Percentiles rank a stretch among this genome's conserved stretches.
Evolutionary conservation across 208 protist species (phyloP).

Genomic region (Crithidia acanthocephali): DNA sequence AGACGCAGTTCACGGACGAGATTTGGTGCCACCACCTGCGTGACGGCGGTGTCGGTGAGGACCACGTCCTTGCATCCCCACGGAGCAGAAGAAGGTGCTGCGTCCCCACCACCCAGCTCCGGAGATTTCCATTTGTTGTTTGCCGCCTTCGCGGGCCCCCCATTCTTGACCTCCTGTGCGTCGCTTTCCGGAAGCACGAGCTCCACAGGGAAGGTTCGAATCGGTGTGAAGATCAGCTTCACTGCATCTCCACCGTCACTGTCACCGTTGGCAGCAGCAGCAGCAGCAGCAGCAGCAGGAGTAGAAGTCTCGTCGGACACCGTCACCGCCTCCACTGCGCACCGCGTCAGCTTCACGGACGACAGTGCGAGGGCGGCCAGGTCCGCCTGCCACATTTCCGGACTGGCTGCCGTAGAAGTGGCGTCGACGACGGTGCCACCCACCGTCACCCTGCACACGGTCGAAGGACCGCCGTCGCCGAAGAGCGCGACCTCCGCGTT

Average conservation of each 20-base stretch:
- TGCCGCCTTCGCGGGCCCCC: neutral
- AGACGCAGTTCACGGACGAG: constrained; percentile 11
- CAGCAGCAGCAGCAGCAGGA: neutral
- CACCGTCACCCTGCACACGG: constrained; percentile 13
- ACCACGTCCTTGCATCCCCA: constrained; percentile 36
- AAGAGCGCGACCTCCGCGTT: constrained; percentile 30
- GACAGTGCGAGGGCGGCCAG: constrained; percentile 16
- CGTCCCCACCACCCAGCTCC: neutral
- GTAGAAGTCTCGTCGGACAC: neutral
- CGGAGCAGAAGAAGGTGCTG: neutral
- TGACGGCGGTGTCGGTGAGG: constrained; percentile 19
- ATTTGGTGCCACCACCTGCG: constrained; percentile 9
- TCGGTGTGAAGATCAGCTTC: constrained; percentile 26
- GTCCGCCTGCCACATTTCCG: constrained; percentile 12
- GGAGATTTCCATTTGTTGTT: neutral
- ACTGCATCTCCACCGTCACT: neutral
- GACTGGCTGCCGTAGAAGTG: constrained; percentile 4
- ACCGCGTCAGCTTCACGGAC: constrained; percentile 19
- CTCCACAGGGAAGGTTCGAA: constrained; percentile 31
- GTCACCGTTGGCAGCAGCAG: neutral
- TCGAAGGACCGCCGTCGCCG: constrained; percentile 6
- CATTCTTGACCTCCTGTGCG: neutral
- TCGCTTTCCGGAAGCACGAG: constrained; percentile 16
- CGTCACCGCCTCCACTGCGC: constrained; percentile 18
- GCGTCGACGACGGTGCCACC: constrained; percentile 14